Evolutionary conservation across 2,329 filamentous ascomycete species (phyloP), one percentile per base, ranked within the genome.

Genomic region (Lasiodiplodia citricola): DNA sequence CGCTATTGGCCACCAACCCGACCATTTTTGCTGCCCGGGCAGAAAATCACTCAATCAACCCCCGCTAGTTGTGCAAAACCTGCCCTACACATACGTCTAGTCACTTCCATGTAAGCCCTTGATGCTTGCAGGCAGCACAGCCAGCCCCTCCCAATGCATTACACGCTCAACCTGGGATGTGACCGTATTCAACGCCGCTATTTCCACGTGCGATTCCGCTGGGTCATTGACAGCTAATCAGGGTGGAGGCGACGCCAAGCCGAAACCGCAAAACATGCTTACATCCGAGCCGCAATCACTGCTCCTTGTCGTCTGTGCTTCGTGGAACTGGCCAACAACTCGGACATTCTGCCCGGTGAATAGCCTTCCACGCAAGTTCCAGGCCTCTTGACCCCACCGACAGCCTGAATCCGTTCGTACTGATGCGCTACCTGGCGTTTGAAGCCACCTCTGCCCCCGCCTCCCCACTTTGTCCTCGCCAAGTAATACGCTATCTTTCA

Each of bases 21-120:
- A 63, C 58, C 60, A 64, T 64, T 52, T 64, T 28, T 64, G n/a
- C 60, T 64, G 60, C 60, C 60, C 60, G 44, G 60, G 60, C 60
- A 64, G 60, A 64, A 41, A 64, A 38, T 64, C 44, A 28, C 60
- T 38, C 60, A 64, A 58, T 23, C n/a, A 16, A 11, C 23, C 13
- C 52, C 23, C 25, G 11, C 54, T n/a, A 16, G 16, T 10, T 37
- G 28, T 25, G 14, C 54, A 57, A 37, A 21, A 4, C 37, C 54
- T 57, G 31, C 31, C 31, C 4, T 31, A n/a, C 55, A 21, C 14
- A 6, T 14, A 11, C 10, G 37, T 23, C 28, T 28, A 31, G 13
- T 41, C 31, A n/a, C 52, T 41, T 11, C 44, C 31, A 57, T 38
- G 37, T 25, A 8, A 18, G 4, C 21, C 3, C 2, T 6, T 18